Conservation (phyloP, 1,284 basidiomycete species). For the Rhodotorula glutinis region DNA sequence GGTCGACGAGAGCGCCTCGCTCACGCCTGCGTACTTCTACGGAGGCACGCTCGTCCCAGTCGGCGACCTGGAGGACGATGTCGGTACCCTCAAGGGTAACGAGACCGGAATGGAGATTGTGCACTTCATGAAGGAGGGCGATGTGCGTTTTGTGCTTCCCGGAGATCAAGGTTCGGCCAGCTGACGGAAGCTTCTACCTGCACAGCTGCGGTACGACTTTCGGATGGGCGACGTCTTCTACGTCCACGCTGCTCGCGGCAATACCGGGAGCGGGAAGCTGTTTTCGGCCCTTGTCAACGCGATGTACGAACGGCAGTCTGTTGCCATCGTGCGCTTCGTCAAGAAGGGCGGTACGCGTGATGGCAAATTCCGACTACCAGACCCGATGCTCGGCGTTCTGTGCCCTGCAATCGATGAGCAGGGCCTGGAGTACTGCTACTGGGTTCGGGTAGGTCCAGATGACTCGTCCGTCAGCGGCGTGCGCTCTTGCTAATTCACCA, state of each 20-base stretch:
- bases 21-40: conserved; percentile 83
- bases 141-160: conserved; percentile 55
- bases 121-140: conserved; percentile 68
- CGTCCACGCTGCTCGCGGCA: conserved; percentile 71
- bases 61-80: conserved; percentile 61
- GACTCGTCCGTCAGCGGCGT: not conserved
- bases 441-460: conserved; percentile 62
- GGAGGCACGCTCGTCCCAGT: conserved; percentile 83
- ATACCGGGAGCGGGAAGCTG: conserved; percentile 70
- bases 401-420: conserved; percentile 51
- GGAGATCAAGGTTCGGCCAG: too few species aligned
- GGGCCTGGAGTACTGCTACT: conserved; percentile 68
- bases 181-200: not conserved
- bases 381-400: conserved; percentile 80
- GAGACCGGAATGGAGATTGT: conserved; percentile 81
- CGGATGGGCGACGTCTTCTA: conserved; percentile 84
- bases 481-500: not conserved
- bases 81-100: conserved; percentile 68
- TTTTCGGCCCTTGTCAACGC: conserved; percentile 82
- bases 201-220: conserved; percentile 72
- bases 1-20: conserved; percentile 36
- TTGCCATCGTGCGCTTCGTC: conserved; percentile 80
- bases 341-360: conserved; percentile 53
- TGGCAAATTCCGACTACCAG: conserved; percentile 47
- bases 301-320: conserved; percentile 63